phyloP scores from a whole-genome alignment of 208 protist genomes.

The Trypanosoma vivax region DNA sequence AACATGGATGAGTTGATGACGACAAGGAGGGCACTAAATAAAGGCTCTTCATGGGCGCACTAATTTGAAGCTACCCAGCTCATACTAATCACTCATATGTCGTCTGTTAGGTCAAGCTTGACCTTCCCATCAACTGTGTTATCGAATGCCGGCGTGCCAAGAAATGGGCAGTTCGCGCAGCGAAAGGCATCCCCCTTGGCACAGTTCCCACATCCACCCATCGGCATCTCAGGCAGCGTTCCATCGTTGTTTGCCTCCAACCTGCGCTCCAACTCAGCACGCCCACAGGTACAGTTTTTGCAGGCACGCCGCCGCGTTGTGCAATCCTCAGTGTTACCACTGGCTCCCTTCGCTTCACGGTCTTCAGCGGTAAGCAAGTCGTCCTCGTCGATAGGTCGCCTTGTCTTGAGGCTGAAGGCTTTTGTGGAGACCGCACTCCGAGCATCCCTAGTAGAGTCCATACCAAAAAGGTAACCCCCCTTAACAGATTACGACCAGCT shows the following conservation, averaged over 20 bases:
- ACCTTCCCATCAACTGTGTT: slow-evolving; percentile 81
- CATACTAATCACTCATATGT: slow-evolving; percentile 33
- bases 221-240: slow-evolving; percentile 31
- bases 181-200: slow-evolving; percentile 86
- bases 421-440: slow-evolving; percentile 18
- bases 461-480: too few species aligned
- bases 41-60: too few species aligned
- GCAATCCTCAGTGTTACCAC: slow-evolving; percentile 67
- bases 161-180: slow-evolving; percentile 83
- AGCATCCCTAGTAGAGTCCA: too few species aligned
- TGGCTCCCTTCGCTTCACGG: slow-evolving; percentile 42
- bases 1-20: too few species aligned
- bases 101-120: slow-evolving; percentile 73
- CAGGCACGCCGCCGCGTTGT: slow-evolving; percentile 74
- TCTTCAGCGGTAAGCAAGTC: slow-evolving; percentile 75
- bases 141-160: slow-evolving; percentile 81
- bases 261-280: slow-evolving; percentile 59
- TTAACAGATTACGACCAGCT: slow-evolving; percentile 6
- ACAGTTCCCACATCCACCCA: slow-evolving; percentile 85
- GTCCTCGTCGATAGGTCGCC: slow-evolving; percentile 74
- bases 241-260: slow-evolving; percentile 44
- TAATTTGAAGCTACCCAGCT: not conserved
- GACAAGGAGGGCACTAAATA: too few species aligned
- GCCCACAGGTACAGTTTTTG: slow-evolving; percentile 86
- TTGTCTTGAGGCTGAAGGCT: slow-evolving; percentile 74